Conservation (phyloP, 257 asterid species). For the Solanum virginianum region DNA sequence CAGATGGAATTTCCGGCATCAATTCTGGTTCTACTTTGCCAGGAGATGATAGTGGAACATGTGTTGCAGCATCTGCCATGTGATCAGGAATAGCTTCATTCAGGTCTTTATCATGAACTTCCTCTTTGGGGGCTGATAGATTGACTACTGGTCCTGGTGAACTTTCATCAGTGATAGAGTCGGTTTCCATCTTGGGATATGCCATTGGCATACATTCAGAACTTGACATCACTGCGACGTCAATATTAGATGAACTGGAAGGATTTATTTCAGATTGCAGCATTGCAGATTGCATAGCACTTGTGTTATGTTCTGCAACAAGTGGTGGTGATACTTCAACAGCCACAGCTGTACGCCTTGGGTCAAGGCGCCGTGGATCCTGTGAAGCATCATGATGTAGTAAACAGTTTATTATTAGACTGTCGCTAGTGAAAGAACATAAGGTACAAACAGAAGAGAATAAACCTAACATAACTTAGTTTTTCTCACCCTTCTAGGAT, state of each 20-base stretch:
- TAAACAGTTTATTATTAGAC: neutral
- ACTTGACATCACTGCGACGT: constrained; percentile 12
- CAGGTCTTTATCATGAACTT: constrained; percentile 27
- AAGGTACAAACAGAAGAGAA: neutral
- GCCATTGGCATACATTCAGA: constrained; percentile 29
- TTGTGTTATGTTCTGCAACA: constrained; percentile 38
- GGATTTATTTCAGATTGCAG: constrained; percentile 37
- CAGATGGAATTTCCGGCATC: constrained; percentile 21
- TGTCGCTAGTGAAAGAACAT: neutral
- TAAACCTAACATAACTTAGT: neutral
- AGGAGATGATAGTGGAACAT: constrained; percentile 20
- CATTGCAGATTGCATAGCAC: constrained; percentile 24
- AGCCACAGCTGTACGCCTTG: constrained; percentile 52
- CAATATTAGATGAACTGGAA: constrained; percentile 21
- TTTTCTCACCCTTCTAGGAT: constrained; percentile 89
- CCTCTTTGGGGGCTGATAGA: constrained; percentile 22
- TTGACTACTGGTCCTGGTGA: constrained; percentile 16
- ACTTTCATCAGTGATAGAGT: constrained; percentile 20
- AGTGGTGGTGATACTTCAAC: constrained; percentile 37
- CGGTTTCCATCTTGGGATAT: constrained; percentile 35
- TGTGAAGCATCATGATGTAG: constrained; percentile 17
- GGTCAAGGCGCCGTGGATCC: constrained; percentile 99
- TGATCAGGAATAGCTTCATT: constrained; percentile 19
- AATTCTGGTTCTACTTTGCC: constrained; percentile 35
- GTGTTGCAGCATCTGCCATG: constrained; percentile 24